Percentiles rank a stretch among this genome's conserved stretches.
These are phyloP conservation scores for Calendula officinalis DNA, from an alignment of 129 eudicot genomes.

Conservation along the genomic window DNA sequence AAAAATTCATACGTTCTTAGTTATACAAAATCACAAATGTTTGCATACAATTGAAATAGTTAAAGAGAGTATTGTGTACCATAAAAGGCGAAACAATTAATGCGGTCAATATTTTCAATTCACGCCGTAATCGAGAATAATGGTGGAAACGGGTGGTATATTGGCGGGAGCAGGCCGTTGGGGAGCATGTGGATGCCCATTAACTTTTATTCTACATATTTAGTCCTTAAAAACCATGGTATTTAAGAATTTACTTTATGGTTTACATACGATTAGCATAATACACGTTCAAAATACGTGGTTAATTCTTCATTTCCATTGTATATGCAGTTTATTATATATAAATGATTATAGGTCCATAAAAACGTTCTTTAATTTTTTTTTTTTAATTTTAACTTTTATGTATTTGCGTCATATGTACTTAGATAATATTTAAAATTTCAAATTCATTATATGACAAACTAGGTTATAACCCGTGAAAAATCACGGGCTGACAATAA, in stretches of 20 bases:
- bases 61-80: not conserved
- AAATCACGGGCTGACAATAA: no score
- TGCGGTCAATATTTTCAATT: not conserved
- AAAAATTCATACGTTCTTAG: not conserved
- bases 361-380: no score
- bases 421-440: no score
- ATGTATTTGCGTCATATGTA: no score
- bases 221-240: not conserved
- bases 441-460: no score
- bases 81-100: not conserved
- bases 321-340: no score
- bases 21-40: not conserved
- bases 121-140: not conserved
- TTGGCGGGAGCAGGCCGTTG: constrained; percentile 2
- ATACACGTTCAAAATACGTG: no score
- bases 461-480: no score
- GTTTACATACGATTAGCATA: not conserved
- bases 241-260: not conserved
- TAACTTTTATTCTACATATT: not conserved
- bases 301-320: no score
- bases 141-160: not conserved
- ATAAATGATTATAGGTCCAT: no score
- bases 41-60: not conserved
- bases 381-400: no score
- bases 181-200: constrained; percentile 3